Percentiles rank a stretch among this genome's conserved stretches.
These are phyloP conservation scores for Didymella segeticola DNA, from an alignment of 2,329 filamentous ascomycete genomes.

Conservation along the genomic window DNA sequence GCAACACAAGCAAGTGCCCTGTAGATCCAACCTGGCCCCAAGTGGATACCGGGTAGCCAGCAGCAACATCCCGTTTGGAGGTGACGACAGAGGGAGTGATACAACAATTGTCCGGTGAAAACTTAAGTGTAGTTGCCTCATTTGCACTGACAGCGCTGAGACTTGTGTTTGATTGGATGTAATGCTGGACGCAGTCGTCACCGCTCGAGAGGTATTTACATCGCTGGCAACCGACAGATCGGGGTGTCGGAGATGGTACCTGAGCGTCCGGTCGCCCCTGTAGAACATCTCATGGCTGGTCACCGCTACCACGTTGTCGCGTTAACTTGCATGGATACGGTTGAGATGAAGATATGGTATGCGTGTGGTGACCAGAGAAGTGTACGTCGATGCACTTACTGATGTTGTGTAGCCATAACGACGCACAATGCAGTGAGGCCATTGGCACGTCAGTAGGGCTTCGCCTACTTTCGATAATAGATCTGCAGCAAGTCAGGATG, in stretches of 20 bases:
- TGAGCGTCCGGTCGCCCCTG: background rate
- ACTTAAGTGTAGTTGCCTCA: conserved; percentile 22
- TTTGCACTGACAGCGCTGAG: conserved; percentile 3
- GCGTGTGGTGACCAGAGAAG: background rate
- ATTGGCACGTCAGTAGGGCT: background rate
- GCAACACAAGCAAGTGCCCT: conserved; percentile 10
- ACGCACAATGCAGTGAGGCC: background rate
- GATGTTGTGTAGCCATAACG: background rate
- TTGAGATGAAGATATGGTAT: background rate
- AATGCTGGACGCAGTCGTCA: conserved; percentile 19
- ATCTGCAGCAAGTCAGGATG: conserved; percentile 47
- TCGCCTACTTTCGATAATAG: conserved; percentile 55
- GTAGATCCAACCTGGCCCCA: conserved; percentile 22
- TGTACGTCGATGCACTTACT: background rate
- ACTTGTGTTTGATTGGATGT: conserved; percentile 21
- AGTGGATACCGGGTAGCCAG: conserved; percentile 21
- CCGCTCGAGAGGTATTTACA: conserved; percentile 24
- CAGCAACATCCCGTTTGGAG: conserved; percentile 13
- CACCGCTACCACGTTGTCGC: conserved; percentile 18
- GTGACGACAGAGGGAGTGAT: conserved; percentile 24
- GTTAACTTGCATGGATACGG: conserved; percentile 6
- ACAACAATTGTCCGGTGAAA: conserved; percentile 38
- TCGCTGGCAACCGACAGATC: conserved; percentile 15
- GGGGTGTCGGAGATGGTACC: background rate
- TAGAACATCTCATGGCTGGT: conserved; percentile 12